phyloP scores from a whole-genome alignment of 345 rosid genomes.

The Eutrema heterophyllum region DNA sequence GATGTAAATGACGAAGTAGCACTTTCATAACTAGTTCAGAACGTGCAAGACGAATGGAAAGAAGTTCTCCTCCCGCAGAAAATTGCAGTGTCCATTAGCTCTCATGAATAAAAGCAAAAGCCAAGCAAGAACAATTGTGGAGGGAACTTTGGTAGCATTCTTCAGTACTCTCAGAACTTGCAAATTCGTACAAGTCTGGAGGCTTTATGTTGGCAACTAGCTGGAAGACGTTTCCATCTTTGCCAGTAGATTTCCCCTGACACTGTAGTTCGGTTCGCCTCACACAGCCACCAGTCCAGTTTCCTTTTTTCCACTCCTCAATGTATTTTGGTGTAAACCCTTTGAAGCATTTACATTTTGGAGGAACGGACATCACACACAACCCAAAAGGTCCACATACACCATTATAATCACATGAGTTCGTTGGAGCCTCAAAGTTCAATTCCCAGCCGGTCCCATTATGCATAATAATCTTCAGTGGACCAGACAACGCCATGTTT shows the following conservation, averaged over 20 bases:
- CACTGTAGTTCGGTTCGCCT: slow-evolving; percentile 12
- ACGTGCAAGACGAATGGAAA: slow-evolving; percentile 21
- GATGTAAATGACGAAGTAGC: neutral
- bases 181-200: slow-evolving; percentile 13
- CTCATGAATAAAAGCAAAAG: slow-evolving; percentile 10
- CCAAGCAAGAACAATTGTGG: slow-evolving; percentile 27
- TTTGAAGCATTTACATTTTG: slow-evolving; percentile 17
- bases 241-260: neutral
- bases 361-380: neutral
- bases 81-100: slow-evolving; percentile 12
- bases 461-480: neutral
- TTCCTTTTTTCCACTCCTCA: slow-evolving; percentile 17
- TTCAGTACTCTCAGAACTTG: neutral
- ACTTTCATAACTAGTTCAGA: neutral
- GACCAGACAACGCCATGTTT: slow-evolving; percentile 28
- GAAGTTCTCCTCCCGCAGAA: neutral
- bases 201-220: neutral
- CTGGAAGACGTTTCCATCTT: neutral
- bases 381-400: slow-evolving; percentile 27
- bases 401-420: neutral
- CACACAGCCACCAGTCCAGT: slow-evolving; percentile 28
- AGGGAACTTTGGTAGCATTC: slow-evolving; percentile 11
- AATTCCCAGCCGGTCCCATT: neutral
- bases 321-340: slow-evolving; percentile 14
- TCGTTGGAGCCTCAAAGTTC: neutral